Base-by-base conservation (phyloP, 2,329 filamentous ascomycete genomes). In the Colletotrichum simmondsii region DNA sequence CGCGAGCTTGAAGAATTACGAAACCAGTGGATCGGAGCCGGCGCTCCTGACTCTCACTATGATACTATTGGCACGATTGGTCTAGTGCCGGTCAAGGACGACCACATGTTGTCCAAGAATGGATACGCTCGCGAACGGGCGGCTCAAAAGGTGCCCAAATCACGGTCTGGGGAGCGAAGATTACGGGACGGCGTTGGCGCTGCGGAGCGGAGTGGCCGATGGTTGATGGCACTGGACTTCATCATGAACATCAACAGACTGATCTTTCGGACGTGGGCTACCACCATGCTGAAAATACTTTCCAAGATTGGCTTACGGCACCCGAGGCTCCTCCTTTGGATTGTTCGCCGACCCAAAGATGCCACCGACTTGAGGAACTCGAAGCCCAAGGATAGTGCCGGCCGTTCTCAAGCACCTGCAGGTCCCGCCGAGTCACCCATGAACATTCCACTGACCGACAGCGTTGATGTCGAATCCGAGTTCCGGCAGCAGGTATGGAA, bases 381-480 rank as follows among this genome's bases (percentile, higher is more conserved):
- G 42, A 56, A 54, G 30, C 52, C 74, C 22, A 52, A 68, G 12
- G 30, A 54, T 26, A 26, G 24, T 7, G 22, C 70, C 46, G 49
- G 24, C 35, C 26, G n/a, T 57, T 24, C 26, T 3, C 53, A 66
- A 26, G 46, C 22, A 22, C 22, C 46, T 24, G 32, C 53, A n/a
- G 42, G 26, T 5, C 53, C 28, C 19, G 30, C 12, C 4, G 66
- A 71, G 19, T 35, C 65, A 11, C 84, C 86, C 72, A 81, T 90
- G 35, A 83, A 85, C 28, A 83, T 92, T 30, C 89, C 92, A 2
- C 87, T 86, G 24, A 87, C 90, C 74, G 88, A 92, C 42, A 87
- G 91, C 46, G 90, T 95, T 32, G 95, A 98, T 77, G 91, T 98
- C 2, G 96, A 98, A 81, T 87, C 86, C 1, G 94, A 97, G 80